Percentiles rank a stretch among this genome's conserved stretches.
Evolutionary conservation across 345 rosid genomes (phyloP).

Genomic region (Capsella bursapastoris): DNA sequence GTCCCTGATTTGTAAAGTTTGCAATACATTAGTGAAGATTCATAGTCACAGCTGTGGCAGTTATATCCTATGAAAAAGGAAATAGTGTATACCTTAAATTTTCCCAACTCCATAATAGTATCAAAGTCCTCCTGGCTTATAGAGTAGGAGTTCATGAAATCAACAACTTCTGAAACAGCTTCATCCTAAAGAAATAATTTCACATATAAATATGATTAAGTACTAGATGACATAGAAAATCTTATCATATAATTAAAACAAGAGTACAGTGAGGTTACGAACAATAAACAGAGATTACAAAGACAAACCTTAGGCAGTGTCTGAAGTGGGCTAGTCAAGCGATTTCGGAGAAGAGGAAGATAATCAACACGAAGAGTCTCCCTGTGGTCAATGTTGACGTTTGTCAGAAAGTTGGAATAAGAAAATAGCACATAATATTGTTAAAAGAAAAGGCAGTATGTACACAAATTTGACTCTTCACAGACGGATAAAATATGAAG

Average conservation of each 20-base stretch:
- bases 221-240: conserved; percentile 11
- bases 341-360: conserved; percentile 66
- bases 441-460: conserved; percentile 4
- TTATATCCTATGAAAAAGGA: conserved; percentile 8
- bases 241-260: conserved; percentile 16
- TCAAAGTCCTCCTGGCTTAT: conserved; percentile 89
- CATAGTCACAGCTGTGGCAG: conserved; percentile 3
- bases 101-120: conserved; percentile 74
- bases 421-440: conserved; percentile 9
- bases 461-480: conserved; percentile 13
- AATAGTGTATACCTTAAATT: conserved; percentile 66
- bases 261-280: conserved; percentile 6
- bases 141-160: conserved; percentile 88
- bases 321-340: conserved; percentile 80
- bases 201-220: conserved; percentile 23
- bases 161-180: conserved; percentile 86
- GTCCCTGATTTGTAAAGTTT: conserved; percentile 58
- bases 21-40: conserved; percentile 23
- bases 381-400: conserved; percentile 51
- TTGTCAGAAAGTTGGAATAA: conserved; percentile 22
- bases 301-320: conserved; percentile 73
- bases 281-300: conserved; percentile 11
- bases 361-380: conserved; percentile 80
- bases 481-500: conserved; percentile 22
- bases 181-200: conserved; percentile 65